A percentile compares a stretch with the other conserved stretches of the same genome.
These are phyloP conservation scores for Magnusiomyces tetraspermus DNA, from an alignment of 1,139 yeast genomes.

Conservation along the genomic window DNA sequence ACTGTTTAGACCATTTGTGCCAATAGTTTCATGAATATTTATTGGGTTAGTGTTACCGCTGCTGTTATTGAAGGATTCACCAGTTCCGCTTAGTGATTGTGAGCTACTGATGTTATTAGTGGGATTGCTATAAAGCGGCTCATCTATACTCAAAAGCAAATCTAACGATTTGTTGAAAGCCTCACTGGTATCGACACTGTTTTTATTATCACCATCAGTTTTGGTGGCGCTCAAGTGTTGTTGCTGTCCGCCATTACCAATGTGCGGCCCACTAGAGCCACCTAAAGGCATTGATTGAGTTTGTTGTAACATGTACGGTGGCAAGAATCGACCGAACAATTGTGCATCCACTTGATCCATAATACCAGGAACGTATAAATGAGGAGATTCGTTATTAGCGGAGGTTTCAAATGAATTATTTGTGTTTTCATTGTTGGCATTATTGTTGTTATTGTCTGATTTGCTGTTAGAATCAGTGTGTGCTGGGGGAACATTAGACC, in stretches of 20 bases:
- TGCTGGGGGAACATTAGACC: neutral
- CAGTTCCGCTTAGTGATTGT: neutral
- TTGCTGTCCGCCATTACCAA: neutral
- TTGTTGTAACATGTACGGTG: constrained; percentile 60
- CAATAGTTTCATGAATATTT: neutral
- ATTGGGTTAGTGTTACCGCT: neutral
- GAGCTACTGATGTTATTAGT: neutral
- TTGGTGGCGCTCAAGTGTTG: neutral
- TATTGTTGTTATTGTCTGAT: neutral
- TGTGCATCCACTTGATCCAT: constrained; percentile 79
- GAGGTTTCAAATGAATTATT: neutral
- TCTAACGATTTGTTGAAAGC: neutral
- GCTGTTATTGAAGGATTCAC: neutral
- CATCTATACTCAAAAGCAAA: neutral
- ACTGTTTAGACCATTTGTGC: neutral
- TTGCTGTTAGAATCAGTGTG: neutral
- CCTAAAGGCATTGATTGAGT: neutral
- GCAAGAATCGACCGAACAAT: constrained; percentile 70
- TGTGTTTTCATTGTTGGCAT: neutral
- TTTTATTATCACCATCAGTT: neutral
- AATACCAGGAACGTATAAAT: constrained; percentile 58
- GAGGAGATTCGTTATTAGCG: constrained; percentile 9
- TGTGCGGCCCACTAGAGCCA: constrained; percentile 3
- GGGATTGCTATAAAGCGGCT: neutral
- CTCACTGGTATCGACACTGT: neutral